Percentiles rank a stretch among this genome's conserved stretches.
phyloP scores from a whole-genome alignment of 345 rosid genomes.

The Linum trigynum region DNA sequence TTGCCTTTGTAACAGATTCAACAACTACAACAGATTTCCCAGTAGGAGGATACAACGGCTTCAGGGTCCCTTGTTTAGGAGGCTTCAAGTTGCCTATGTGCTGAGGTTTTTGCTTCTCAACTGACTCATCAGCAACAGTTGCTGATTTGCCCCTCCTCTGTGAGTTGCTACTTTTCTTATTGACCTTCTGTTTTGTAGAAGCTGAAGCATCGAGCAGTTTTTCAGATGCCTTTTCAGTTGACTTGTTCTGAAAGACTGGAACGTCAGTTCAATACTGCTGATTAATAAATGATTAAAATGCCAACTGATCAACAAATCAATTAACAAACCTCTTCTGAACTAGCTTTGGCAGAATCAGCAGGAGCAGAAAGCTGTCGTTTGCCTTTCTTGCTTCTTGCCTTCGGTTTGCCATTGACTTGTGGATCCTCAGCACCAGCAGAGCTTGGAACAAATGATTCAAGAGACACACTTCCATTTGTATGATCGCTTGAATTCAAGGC shows the following conservation, averaged over 20 bases:
- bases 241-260: constrained; percentile 33
- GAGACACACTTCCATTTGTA: background rate
- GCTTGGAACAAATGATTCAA: background rate
- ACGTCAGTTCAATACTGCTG: constrained; percentile 22
- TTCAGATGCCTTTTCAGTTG: constrained; percentile 15
- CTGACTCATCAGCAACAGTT: constrained; percentile 13
- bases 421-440: background rate
- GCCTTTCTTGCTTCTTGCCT: background rate
- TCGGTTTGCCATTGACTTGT: background rate
- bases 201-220: constrained; percentile 26
- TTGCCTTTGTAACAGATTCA: constrained; percentile 87
- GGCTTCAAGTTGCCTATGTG: constrained; percentile 28
- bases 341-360: constrained; percentile 13
- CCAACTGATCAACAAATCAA: constrained; percentile 8
- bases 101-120: constrained; percentile 28
- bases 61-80: constrained; percentile 30
- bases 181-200: constrained; percentile 30
- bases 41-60: constrained; percentile 65
- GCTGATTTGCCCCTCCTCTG: constrained; percentile 25
- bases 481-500: background rate
- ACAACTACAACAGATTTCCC: constrained; percentile 89
- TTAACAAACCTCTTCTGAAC: constrained; percentile 31
- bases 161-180: constrained; percentile 27
- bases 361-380: background rate
- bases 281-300: constrained; percentile 6